Evolutionary conservation across 768 basidiomycete species (phyloP), one percentile per base, ranked within the genome.

Genomic region (Amanita muscaria): DNA sequence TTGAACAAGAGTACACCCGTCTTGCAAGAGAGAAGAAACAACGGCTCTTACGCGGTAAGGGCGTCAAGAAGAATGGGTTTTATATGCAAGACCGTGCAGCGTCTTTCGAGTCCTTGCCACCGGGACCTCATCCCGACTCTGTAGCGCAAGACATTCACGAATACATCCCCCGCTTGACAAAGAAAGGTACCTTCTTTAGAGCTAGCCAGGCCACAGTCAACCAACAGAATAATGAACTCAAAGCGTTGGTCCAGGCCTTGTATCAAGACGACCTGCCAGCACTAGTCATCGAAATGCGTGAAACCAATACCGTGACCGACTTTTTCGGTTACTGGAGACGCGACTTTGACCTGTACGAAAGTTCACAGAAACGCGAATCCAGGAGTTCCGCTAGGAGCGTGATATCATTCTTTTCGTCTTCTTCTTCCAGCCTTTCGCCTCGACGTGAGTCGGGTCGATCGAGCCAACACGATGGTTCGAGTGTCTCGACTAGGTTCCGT

Each of bases 21-120:
- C 67, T 77, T 51, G 79, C 87, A 11, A 69, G 77, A 23, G 72
- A 75, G 53, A 88, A 87, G 63, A 79, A 79, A 11, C 67, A 65
- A 21, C 78, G 84, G 24, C 74, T 89, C 9, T 61, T 66, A 4
- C 74, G 77, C 12, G 87, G 87, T 0, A 88, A 86, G 54, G 84
- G 85, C 11, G 72, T 87, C 45, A 83, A 83, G 67, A 80, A 79
- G 44, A 77, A 82, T 14, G 70, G 85, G 2, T 75, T 86, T 48
- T 73, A 83, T 47, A 76, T 79, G 47, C 73, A 78, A 24, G 80
- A 87, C 55, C 68, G 71, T 45, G 88, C 88, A 2, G 80, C 88
- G 1, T 89, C 88, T 11, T 90, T 83, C 69, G 88, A 89, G 42
- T 88, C 86, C 1, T 70, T 90, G 15, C 88, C 88, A 10, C 82